Percentiles rank a stretch among this genome's conserved stretches.
Conservation (phyloP, 345 rosid genomes). For the Euphorbia tirucalli region DNA sequence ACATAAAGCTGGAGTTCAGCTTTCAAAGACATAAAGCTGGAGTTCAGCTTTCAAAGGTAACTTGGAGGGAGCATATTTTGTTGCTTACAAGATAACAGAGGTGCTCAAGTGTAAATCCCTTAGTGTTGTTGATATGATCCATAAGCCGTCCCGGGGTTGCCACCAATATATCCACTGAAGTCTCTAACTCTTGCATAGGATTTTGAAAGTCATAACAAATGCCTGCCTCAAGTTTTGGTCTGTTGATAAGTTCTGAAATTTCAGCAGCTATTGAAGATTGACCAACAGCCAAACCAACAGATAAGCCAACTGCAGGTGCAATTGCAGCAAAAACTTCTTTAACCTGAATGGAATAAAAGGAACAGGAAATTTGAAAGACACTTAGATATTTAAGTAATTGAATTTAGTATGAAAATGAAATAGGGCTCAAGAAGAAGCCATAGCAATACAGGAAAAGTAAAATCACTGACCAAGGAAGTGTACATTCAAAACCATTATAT, state of each 20-base stretch:
- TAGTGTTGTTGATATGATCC: conserved; percentile 86
- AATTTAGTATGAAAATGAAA: not conserved
- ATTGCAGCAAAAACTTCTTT: conserved; percentile 86
- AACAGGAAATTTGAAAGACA: conserved; percentile 2
- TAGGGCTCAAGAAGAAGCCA: not conserved
- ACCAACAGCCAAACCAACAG: conserved; percentile 96
- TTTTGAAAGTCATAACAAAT: conserved; percentile 79
- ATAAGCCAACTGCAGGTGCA: conserved; percentile 87
- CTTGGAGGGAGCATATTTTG: no score
- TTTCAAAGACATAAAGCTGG: not conserved
- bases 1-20: not conserved
- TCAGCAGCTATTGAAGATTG: conserved; percentile 89
- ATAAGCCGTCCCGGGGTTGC: conserved; percentile 99
- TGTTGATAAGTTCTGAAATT: conserved; percentile 70
- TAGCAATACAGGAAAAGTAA: not conserved
- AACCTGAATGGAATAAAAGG: conserved; percentile 44
- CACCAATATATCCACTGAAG: conserved; percentile 87
- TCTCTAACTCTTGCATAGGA: conserved; percentile 45
- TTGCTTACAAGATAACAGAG: conserved; percentile 83
- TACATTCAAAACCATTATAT: not conserved
- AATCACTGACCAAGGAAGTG: not conserved
- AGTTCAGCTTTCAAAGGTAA: conserved; percentile 9
- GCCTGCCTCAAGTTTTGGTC: conserved; percentile 75
- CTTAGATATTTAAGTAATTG: not conserved
- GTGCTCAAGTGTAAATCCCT: conserved; percentile 93